Base-by-base conservation (phyloP, 148 eudicot genomes). In the Hydrangea macrophylla region DNA sequence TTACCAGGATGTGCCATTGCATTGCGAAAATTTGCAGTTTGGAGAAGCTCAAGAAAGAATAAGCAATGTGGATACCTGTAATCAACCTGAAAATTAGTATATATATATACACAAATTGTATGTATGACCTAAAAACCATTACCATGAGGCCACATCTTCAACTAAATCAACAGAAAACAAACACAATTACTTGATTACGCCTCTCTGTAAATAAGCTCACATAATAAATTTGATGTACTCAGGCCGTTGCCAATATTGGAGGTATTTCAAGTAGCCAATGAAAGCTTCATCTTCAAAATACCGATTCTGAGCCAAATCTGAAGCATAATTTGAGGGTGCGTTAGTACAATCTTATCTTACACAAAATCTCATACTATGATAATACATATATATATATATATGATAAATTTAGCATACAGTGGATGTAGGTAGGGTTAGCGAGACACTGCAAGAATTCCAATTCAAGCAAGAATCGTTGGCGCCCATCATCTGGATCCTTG, bases 201-300 rank as follows among this genome's bases (percentile, higher is more conserved):
- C n/a, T n/a, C n/a, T n/a, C n/a, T n/a, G 50, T 55, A 59, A 55
- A 59, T 6, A 36, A 9, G 65, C 87, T 69, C 44, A 83, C 96
- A 86, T 86, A 27, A 89, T 89, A 50, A 82, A 89, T 69, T 89
- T 89, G 12, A 85, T 55, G 65, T 89, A 89, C 72, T 89, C 91
- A 13, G 91, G 89, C 17, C 79, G 85, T 76, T 89, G 91, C 96
- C 96, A n/a, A n/a, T n/a, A n/a, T n/a, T n/a, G n/a, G n/a, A n/a
- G n/a, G n/a, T n/a, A n/a, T n/a, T n/a, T n/a, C 80, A 89, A 79
- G 78, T 89, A 89, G 25, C 91, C 87, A 68, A 89, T 84, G 60
- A 89, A 89, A 42, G 96, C 83, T 80, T 86, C 91, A 72, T 89
- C 96, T 74, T 89, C 96, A 62, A 89, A 86, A 67, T 86, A 89